Evolutionary conservation across 108 stramenopile species (phyloP).

Genomic region (Skeletonema marinoi): DNA sequence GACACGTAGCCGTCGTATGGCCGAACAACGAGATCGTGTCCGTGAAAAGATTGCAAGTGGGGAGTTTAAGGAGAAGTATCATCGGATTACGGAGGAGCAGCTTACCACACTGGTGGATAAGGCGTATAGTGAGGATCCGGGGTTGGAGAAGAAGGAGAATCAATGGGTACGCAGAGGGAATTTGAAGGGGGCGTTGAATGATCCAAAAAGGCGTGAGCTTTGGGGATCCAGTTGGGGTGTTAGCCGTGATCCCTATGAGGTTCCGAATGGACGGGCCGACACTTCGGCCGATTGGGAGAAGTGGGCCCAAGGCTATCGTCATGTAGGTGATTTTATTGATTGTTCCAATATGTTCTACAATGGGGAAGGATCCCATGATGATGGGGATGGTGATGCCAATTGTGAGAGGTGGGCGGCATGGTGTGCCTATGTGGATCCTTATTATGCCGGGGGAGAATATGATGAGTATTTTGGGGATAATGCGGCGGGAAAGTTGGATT

Average conservation of each 20-base stretch:
- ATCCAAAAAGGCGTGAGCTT: not conserved
- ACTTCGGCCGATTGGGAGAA: constrained; percentile 42
- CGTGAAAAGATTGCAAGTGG: not conserved
- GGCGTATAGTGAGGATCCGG: not conserved
- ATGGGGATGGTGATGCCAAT: constrained; percentile 17
- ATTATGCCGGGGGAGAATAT: constrained; percentile 81
- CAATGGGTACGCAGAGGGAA: constrained; percentile 2
- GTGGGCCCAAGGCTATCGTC: constrained; percentile 85
- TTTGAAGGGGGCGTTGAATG: not conserved
- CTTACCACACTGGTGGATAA: not conserved
- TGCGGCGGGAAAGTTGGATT: constrained; percentile 62
- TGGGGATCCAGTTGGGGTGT: not conserved
- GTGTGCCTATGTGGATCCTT: constrained; percentile 86
- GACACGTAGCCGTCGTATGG: not conserved
- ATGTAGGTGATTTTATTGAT: constrained; percentile 85
- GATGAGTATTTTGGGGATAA: constrained; percentile 72
- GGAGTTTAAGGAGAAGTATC: not conserved
- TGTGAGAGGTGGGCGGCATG: constrained; percentile 88
- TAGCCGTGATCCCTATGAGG: not conserved
- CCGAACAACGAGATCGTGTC: constrained; percentile 20
- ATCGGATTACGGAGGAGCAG: not conserved
- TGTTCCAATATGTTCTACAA: constrained; percentile 45
- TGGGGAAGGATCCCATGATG: constrained; percentile 38
- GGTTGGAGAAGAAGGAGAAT: not conserved
- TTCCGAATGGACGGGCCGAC: not conserved